Base-by-base conservation (phyloP, 768 basidiomycete genomes). In the Mycena kentingensis region DNA sequence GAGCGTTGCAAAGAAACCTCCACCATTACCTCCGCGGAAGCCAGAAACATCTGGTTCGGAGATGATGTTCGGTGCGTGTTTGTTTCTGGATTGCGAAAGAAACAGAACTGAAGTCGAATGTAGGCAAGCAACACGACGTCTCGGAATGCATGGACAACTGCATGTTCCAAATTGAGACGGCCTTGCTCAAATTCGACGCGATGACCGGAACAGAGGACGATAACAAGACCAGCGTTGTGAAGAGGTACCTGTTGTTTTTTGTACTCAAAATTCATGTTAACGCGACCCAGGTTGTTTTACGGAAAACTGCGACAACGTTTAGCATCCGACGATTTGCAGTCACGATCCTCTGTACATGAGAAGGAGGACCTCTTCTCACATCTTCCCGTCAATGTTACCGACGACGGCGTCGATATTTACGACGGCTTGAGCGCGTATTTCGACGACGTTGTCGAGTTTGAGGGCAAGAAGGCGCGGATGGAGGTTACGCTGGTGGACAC, bases 81-180 rank as follows among this genome's bases (percentile, higher is more conserved):
- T 16, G 13, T 31, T 29, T 35, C 25, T 2, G 8, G 28, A 39
- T 42, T 2, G 49, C 44, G 22, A 35, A 52, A 15, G 11, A 43
- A n/a, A 18, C 6, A 27, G 47, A 18, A 31, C 46, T 64, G 34
- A 62, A 28, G 28, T 28, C 43, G 41, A 55, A n/a, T 64, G 28
- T 51, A 93, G 94, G 96, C 5, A 88, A 89, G 62, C 97, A 99
- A 63, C 96, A 99, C 64, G 97, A 99, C 67, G 95, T 98, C 12
- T 88, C 96, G 0, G 97, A 99, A 70, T 98, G 96, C 71, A 93
- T 98, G 88, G 96, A 98, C 70, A 98, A 98, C 63, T 95, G 95
- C 74, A 89, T 99, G 79, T 97, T 97, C 73, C 97, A 98, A 70
- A 93, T 98, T 45, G 97, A 99, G 70, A 88, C 92, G 4, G 94